Evolutionary conservation across 2,329 filamentous ascomycete species (phyloP), one percentile per base, ranked within the genome.

Genomic region (Ceratocystis alfenasii): DNA sequence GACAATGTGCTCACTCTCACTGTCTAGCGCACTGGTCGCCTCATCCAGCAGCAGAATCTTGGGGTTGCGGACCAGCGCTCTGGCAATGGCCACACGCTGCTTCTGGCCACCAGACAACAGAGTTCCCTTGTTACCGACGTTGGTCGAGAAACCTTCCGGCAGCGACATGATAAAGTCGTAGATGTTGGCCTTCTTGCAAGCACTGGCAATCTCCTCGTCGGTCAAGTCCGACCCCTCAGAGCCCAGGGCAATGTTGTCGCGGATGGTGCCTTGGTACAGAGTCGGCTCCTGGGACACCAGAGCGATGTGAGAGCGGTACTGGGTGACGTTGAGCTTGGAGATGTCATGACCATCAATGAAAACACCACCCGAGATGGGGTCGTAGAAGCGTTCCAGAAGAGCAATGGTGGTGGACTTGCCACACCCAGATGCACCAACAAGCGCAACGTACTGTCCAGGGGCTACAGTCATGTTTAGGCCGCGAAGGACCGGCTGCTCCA

Each of bases 211-310:
- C 1, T 82, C 82, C 66, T 87, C 84, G 67, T 96, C 90, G 0
- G 84, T 76, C 0, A 94, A 82, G 33, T 86, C 79, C 5, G 87
- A 83, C 17, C 63, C 57, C 6, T 87, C 78, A 48, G 85, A 84
- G 10, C 91, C 90, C 1, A 97, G 82, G 4, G 95, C 76, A 69
- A 97, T 90, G 73, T 97, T 97, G 44, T 97, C 92, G 70, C 82
- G 84, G 71, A 99, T 90, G 0, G 88, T 92, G 55, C 93, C 94
- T 74, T 95, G 91, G 76, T 96, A 99, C 0, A 99, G 78, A 0
- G 93, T 96, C 0, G 94, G 93, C 74, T 97, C 94, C 73, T 97
- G 94, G 44, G 88, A 91, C 15, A 99, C 93, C 8, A 99, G 86
- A 0, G 93, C 88, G 69, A 97, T 83, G 74, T 87, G 84, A 20